Evolutionary conservation across 495 filamentous ascomycete species (phyloP).

Genomic region (Daldinia childiae): DNA sequence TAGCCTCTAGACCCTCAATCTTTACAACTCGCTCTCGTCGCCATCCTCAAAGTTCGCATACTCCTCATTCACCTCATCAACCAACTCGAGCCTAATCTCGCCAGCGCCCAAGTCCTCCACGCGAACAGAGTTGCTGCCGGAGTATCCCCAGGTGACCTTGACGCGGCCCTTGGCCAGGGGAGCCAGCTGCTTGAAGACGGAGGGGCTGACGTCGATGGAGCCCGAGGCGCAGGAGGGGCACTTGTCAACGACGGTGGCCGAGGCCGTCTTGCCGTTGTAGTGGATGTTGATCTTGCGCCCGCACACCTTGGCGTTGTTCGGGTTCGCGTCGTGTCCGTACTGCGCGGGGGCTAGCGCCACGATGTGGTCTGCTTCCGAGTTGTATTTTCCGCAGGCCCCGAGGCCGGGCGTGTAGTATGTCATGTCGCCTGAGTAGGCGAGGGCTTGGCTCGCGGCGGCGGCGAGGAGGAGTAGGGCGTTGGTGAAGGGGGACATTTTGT

Average conservation of each 20-base stretch:
- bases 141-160: slow-evolving; percentile 49
- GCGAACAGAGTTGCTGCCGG: background rate
- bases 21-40: slow-evolving; percentile 4
- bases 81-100: slow-evolving; percentile 7
- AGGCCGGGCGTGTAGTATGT: slow-evolving; percentile 60
- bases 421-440: slow-evolving; percentile 52
- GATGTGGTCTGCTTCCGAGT: slow-evolving; percentile 50
- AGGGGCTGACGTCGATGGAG: slow-evolving; percentile 59
- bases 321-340: slow-evolving; percentile 59
- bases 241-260: slow-evolving; percentile 75
- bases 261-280: slow-evolving; percentile 62
- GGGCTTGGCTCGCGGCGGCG: slow-evolving; percentile 7
- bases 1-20: too few relatives aligned
- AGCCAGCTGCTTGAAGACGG: slow-evolving; percentile 56
- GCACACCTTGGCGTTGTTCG: slow-evolving; percentile 65
- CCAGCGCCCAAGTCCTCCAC: slow-evolving; percentile 17
- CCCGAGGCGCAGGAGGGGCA: slow-evolving; percentile 69
- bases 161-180: slow-evolving; percentile 49
- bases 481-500: slow-evolving; percentile 22
- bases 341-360: slow-evolving; percentile 54
- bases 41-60: slow-evolving; percentile 17
- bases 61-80: slow-evolving; percentile 15
- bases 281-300: slow-evolving; percentile 70
- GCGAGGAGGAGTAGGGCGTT: slow-evolving; percentile 23
- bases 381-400: slow-evolving; percentile 57